Base-by-base conservation (phyloP, 495 filamentous ascomycete species). In the Ramalina intermedia region DNA sequence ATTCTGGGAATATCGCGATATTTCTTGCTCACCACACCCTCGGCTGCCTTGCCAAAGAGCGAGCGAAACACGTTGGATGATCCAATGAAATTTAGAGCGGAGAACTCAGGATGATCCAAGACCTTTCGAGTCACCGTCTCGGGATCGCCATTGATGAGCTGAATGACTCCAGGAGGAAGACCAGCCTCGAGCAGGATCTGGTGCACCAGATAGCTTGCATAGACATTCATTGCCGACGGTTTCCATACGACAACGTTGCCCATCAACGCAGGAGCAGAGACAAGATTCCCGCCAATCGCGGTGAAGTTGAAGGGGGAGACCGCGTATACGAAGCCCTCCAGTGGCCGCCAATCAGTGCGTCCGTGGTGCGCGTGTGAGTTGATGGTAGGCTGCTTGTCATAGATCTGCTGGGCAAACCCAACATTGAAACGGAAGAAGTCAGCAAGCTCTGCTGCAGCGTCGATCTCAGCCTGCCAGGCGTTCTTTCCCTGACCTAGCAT, bases 401-500 rank as follows among this genome's bases (percentile, higher is more conserved):
- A 93, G 21, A 93, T 58, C 58, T 93, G 82, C 65, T 93, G 82
- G 17, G 87, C 87, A 59, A 85, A 93, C 58, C 84, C 78, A 36
- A 91, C 87, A 55, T 85, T 88, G 68, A 93, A 93, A 29, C 71
- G 50, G 11, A 95, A 70, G 66, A 96, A 96, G 61, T 96, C 89
- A 48, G 78, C 81, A 47, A 94, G 65, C 65, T 96, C 89, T 1
- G 90, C 89, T 2, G 88, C 88, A 17, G 88, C 80, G 66, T 96
- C 90, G 54, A 96, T 95, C 71, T 96, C 90, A 40, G 85, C 90
- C 61, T 96, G 90, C 87, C 88, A 95, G 17, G 85, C 83, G 61
- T 94, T 96, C 72, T 96, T 96, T 43, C 90, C 90, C 63, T 96
- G 90, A 24, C 90, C 90, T 7, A 94, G 70, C 75, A 96, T 95